Evolutionary conservation across 2,329 filamentous ascomycete genomes (phyloP).

Genomic region (Colletotrichum horii): DNA sequence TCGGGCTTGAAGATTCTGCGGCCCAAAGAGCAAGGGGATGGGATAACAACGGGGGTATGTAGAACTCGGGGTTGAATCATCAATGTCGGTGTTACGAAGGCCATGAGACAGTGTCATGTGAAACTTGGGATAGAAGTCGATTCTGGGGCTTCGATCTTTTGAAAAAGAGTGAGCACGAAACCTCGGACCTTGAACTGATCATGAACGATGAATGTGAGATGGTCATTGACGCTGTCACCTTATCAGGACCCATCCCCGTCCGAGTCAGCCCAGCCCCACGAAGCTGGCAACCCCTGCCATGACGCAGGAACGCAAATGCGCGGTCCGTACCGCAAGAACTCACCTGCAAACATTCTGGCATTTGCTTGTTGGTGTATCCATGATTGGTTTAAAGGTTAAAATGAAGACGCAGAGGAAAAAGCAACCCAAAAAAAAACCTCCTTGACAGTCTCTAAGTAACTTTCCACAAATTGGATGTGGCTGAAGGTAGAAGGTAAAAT

Average conservation of each 20-base stretch:
- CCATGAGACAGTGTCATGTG: background rate
- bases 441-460: no score
- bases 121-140: background rate
- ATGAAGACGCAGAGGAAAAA: accelerated
- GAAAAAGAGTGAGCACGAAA: accelerated
- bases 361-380: background rate
- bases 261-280: background rate
- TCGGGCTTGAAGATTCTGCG: background rate
- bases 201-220: background rate
- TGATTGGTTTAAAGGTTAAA: background rate
- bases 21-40: background rate
- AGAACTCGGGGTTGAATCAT: background rate
- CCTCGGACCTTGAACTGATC: background rate
- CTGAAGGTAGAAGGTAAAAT: background rate
- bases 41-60: background rate
- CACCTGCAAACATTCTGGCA: background rate
- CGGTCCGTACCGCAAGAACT: background rate
- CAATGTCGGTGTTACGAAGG: background rate
- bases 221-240: background rate
- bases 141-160: background rate
- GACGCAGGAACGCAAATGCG: background rate
- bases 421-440: no score
- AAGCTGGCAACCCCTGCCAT: background rate
- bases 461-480: background rate
- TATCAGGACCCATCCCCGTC: background rate